A percentile compares a stretch with the other conserved stretches of the same genome.
phyloP scores from a whole-genome alignment of 768 basidiomycete genomes.

The Cystofilobasidium ferigula region DNA sequence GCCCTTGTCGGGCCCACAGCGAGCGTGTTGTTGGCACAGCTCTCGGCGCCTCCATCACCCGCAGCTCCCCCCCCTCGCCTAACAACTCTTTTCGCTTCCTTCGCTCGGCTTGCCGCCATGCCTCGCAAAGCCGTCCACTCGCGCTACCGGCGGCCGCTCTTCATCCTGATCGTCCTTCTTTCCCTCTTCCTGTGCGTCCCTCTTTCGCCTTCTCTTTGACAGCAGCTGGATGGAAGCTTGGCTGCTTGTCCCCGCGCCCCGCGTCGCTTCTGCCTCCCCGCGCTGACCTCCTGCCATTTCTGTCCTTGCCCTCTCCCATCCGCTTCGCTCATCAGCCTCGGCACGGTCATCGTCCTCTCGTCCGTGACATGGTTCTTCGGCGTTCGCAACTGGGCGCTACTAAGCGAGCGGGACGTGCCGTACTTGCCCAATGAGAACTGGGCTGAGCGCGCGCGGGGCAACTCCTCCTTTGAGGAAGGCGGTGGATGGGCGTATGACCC shows the following conservation, averaged over 20 bases:
- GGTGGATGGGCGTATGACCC: not conserved
- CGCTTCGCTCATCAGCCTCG: constrained; percentile 53
- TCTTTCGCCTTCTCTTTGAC: too few species aligned
- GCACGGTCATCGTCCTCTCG: constrained; percentile 81
- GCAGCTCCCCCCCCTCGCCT: too few species aligned
- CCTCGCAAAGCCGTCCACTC: constrained; percentile 25
- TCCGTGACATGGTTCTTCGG: constrained; percentile 81
- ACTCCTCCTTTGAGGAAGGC: not conserved
- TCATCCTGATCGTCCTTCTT: constrained; percentile 49
- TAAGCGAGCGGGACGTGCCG: constrained; percentile 62
- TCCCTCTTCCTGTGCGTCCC: constrained; percentile 1
- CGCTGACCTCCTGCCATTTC: not conserved
- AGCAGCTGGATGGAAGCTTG: too few species aligned
- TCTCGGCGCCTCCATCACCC: too few species aligned
- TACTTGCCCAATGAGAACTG: constrained; percentile 31
- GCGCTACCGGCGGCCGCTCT: constrained; percentile 40
- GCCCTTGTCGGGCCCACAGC: too few species aligned
- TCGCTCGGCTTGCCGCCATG: too few species aligned
- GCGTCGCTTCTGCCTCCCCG: not conserved
- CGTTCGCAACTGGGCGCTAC: constrained; percentile 65
- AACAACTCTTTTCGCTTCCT: too few species aligned
- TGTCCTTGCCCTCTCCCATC: constrained; percentile 34
- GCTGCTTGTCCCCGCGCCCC: not conserved
- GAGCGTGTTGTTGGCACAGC: too few species aligned
- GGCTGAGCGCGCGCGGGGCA: constrained; percentile 28